Evolutionary conservation across 805 yeast species (phyloP), one percentile per base, ranked within the genome.

Genomic region (Starmerella apicola): DNA sequence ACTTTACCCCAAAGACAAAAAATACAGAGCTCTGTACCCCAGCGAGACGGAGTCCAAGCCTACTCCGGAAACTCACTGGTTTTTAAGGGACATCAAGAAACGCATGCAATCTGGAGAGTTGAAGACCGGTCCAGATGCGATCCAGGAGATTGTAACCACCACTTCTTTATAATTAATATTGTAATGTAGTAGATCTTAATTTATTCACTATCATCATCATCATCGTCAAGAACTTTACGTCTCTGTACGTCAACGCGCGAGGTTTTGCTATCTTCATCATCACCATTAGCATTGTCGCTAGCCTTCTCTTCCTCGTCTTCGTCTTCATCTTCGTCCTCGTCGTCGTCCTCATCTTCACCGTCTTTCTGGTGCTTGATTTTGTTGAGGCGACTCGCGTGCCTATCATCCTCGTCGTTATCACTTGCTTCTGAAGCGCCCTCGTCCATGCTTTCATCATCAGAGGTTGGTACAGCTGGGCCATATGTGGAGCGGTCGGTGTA

Each of bases 11-110:
- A 74, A 71, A 53, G 71, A 76, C 37, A 76, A 74, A 52, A 85
- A 83, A 60, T 86, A 86, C 58, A 71, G 82, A 26, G 72, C 95
- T 0, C 60, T 86, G 43, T 86, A 75, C 58, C 85, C 91, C 54
- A 57, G 56, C 43, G 46, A 57, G 44, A 36, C 51, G 38, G 26
- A 7, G 10, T 35, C 32, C 40, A 36, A 41, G 39, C 68, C 76
- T 3, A 71, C 66, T 56, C 61, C 29, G 20, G 48, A 45, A 37
- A 30, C 48, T 15, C 51, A 45, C 35, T 65, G 64, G 50, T 72
- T 68, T 49, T 72, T 73, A 55, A 73, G 70, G 48, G 59, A 70
- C 30, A 63, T 81, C 32, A 71, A 68, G 29, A 60, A 63, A 30
- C 65, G 70, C 51, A 58, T 81, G 39, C 69, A 72, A 36, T 63